Percentiles rank a stretch among this genome's conserved stretches.
These are phyloP conservation scores for Penicillium waksmanii DNA, from an alignment of 495 filamentous ascomycete species.

Conservation along the genomic window DNA sequence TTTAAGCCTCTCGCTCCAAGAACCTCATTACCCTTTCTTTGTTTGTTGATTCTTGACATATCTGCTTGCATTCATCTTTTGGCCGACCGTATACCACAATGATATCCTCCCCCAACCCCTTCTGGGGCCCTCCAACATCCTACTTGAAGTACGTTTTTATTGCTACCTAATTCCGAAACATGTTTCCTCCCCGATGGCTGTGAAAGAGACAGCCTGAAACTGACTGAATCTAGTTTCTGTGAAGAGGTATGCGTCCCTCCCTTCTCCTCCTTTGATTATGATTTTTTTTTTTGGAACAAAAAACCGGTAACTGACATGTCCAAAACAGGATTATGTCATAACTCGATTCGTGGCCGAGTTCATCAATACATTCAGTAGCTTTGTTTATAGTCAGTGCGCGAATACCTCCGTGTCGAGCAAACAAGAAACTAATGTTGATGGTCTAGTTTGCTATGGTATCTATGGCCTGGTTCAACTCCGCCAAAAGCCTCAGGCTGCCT, in stretches of 20 bases:
- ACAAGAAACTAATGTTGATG: background rate
- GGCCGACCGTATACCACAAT: background rate
- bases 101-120: conserved; percentile 13
- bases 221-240: conserved; percentile 31
- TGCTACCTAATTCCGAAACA: background rate
- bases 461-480: conserved; percentile 31
- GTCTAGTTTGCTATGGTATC: conserved; percentile 29
- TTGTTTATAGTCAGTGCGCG: conserved; percentile 29
- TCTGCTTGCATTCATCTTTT: background rate
- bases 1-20: background rate
- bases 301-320: background rate
- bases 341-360: conserved; percentile 40
- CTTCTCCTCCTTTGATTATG: background rate
- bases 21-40: background rate
- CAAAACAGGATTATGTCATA: conserved; percentile 33
- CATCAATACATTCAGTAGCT: conserved; percentile 39
- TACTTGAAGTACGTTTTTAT: conserved; percentile 34
- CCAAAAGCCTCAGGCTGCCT: conserved; percentile 14
- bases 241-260: conserved; percentile 30
- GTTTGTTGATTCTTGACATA: background rate
- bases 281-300: background rate
- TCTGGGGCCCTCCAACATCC: conserved; percentile 37
- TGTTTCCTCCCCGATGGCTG: background rate
- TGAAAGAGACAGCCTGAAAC: background rate
- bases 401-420: background rate